Evolutionary conservation across 1,284 basidiomycete genomes (phyloP), one percentile per base, ranked within the genome.

Genomic region (Afroboletus lepidellus): DNA sequence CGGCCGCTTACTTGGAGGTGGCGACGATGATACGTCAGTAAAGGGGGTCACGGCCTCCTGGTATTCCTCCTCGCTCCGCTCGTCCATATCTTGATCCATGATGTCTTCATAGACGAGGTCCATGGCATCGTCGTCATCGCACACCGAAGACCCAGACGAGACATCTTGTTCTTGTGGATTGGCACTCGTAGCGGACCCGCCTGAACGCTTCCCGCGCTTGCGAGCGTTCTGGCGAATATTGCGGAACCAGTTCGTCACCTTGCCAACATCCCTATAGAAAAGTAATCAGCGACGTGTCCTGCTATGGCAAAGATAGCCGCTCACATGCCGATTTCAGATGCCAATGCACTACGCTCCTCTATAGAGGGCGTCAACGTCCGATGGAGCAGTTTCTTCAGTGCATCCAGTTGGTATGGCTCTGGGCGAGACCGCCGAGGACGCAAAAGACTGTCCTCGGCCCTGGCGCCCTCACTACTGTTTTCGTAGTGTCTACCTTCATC

Each of bases 191-290:
- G 77, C 73, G 46, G 76, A 70, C 49, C 53, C 62, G 9, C 73
- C 72, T 24, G 70, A 62, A 54, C 74, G 77, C 63, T 76, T 81
- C 38, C 74, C 72, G 23, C 85, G 80, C 69, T 83, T 87, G 50
- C 87, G 75, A 30, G 85, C 77, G 9, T 85, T 87, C 71, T 89
- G 87, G 39, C 86, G 78, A 53, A 88, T 74, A 66, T 90, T 90
- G 37, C 88, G 77, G 76, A 90, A 90, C 88, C 87, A 90, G 67
- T 90, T 90, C n/a, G 87, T 89, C 45, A 90, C 87, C 70, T 87
- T 89, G 61, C 82, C 83, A 53, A 89, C 69, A 68, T 90, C 86
- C 87, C 86, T 88, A 61, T 55, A 52, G 57, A 60, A 41, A 29
- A 20, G 52, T 50, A 45, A 53, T 61, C 46, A 57, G 29, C 46